phyloP scores from a whole-genome alignment of 1,284 basidiomycete genomes.

The Cutaneotrichosporon daszewskae region DNA sequence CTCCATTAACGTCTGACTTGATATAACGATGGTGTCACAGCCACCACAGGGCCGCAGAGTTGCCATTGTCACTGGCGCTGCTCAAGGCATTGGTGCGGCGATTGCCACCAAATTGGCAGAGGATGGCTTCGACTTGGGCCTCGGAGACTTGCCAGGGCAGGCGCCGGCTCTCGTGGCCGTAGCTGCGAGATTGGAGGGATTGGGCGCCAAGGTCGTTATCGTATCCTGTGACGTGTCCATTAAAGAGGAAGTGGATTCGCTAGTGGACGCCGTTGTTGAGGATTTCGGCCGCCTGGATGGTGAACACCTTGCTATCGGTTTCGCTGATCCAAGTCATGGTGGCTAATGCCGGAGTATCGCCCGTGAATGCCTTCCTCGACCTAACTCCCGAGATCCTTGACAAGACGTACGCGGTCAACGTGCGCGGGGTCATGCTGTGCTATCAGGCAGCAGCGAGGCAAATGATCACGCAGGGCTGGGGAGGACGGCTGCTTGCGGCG shows the following conservation, averaged over 20 bases:
- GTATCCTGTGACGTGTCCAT: slow-evolving; percentile 40
- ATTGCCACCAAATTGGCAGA: slow-evolving; percentile 49
- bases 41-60: too few relatives aligned
- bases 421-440: slow-evolving; percentile 43
- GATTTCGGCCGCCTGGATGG: slow-evolving; percentile 42
- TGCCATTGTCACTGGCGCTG: slow-evolving; percentile 50
- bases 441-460: slow-evolving; percentile 49
- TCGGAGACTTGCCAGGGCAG: slow-evolving; percentile 37
- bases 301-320: slow-evolving; percentile 7
- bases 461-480: slow-evolving; percentile 50
- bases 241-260: slow-evolving; percentile 32
- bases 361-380: slow-evolving; percentile 41
- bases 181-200: slow-evolving; percentile 18
- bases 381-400: slow-evolving; percentile 39
- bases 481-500: slow-evolving; percentile 42
- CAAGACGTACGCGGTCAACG: slow-evolving; percentile 39
- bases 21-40: too few relatives aligned
- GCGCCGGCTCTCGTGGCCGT: slow-evolving; percentile 29
- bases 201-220: slow-evolving; percentile 29
- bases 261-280: slow-evolving; percentile 36
- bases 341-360: slow-evolving; percentile 50
- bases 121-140: slow-evolving; percentile 48
- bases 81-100: slow-evolving; percentile 50
- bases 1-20: too few relatives aligned
- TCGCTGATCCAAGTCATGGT: slow-evolving; percentile 31